A percentile compares a stretch with the other conserved stretches of the same genome.
Evolutionary conservation across 768 basidiomycete species (phyloP).

Genomic region (Infundibulicybe gibba): DNA sequence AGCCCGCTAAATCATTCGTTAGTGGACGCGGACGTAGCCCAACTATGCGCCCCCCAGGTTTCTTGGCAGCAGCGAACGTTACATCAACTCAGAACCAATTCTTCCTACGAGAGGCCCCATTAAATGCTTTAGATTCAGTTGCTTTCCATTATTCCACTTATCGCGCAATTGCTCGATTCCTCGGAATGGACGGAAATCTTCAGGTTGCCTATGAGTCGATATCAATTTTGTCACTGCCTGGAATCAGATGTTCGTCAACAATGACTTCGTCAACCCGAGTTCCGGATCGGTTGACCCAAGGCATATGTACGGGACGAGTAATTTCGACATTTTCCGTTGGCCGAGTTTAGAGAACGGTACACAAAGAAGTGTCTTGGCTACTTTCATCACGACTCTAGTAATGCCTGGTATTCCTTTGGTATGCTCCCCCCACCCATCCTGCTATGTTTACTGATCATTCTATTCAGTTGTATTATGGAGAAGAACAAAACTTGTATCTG

Average conservation of each 20-base stretch:
- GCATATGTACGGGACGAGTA: conserved; percentile 91
- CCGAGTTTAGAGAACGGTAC: conserved; percentile 84
- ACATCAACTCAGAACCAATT: conserved; percentile 61
- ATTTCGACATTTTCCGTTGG: conserved; percentile 96
- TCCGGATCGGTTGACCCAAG: conserved; percentile 69
- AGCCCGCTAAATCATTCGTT: conserved; percentile 1
- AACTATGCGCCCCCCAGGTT: conserved; percentile 62
- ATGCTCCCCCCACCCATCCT: conserved; percentile 10
- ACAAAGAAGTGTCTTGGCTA: conserved; percentile 67
- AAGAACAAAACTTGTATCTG: conserved; percentile 88
- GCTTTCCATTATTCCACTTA: conserved; percentile 97
- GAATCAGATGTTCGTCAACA: conserved; percentile 87
- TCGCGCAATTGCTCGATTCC: conserved; percentile 79
- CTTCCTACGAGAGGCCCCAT: conserved; percentile 67
- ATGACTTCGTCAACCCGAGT: conserved; percentile 79
- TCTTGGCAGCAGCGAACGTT: conserved; percentile 64
- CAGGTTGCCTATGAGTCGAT: conserved; percentile 85
- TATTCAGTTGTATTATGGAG: conserved; percentile 76
- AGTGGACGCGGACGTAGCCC: conserved; percentile 90
- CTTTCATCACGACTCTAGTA: conserved; percentile 74
- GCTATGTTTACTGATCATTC: conserved; percentile 3
- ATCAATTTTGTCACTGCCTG: conserved; percentile 85
- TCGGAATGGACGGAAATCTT: conserved; percentile 96
- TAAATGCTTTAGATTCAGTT: conserved; percentile 67
- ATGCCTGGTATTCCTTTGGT: conserved; percentile 88